Conservation (phyloP, 441 rosid species). For the Jatropha multifida region DNA sequence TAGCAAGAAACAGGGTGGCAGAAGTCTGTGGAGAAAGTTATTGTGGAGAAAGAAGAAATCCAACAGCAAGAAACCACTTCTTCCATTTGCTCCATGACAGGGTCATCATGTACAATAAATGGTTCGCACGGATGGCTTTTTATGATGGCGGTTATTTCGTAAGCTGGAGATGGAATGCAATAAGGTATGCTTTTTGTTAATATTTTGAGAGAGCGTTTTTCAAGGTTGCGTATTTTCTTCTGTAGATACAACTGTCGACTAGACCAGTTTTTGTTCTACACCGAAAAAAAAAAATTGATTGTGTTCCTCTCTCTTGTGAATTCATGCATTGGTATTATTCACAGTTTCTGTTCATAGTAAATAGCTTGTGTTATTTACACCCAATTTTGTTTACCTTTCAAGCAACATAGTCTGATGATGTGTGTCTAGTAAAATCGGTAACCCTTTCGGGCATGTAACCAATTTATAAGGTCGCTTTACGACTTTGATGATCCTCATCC, state of each 20-base stretch:
- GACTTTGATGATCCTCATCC: background rate
- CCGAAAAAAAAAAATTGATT: background rate
- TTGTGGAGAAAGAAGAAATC: conserved; percentile 60
- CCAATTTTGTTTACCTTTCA: background rate
- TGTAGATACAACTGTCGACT: conserved; percentile 23
- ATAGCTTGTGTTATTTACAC: background rate
- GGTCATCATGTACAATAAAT: conserved; percentile 11
- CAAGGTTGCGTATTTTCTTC: conserved; percentile 17
- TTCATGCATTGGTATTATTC: background rate
- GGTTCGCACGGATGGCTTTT: background rate
- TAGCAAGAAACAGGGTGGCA: conserved; percentile 48
- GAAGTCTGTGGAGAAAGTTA: conserved; percentile 63
- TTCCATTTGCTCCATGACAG: conserved; percentile 33
- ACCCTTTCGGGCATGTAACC: no score
- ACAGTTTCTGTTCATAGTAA: background rate
- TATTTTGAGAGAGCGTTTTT: conserved; percentile 17
- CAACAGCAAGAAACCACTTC: conserved; percentile 40
- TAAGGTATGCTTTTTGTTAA: conserved; percentile 18
- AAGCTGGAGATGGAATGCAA: conserved; percentile 9
- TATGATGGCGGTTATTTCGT: background rate
- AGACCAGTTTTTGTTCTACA: conserved; percentile 1
- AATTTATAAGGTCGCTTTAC: background rate
- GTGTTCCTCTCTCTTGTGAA: background rate
- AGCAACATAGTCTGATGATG: background rate
- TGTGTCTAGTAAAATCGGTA: background rate